Evolutionary conservation across 2,329 filamentous ascomycete genomes (phyloP).

Genomic region (Microcyclosporella mali): DNA sequence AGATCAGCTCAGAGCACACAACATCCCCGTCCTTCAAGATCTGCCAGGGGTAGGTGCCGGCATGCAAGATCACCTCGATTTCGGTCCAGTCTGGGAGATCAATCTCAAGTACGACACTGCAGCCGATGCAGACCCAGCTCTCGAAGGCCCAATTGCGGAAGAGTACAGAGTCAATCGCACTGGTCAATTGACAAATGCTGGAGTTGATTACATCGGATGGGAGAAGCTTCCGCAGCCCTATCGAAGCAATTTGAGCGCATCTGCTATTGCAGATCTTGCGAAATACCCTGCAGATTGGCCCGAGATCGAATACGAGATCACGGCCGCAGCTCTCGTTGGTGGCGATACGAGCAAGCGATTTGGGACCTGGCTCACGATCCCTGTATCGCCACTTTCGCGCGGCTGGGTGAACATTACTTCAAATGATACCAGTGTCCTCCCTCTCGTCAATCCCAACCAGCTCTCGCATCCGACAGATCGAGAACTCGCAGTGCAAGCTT

Average conservation of each 20-base stretch:
- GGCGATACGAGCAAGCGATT: constrained; percentile 28
- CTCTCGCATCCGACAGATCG: constrained; percentile 29
- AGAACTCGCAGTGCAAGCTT: constrained; percentile 24
- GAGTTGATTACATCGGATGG: constrained; percentile 13
- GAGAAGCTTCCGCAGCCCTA: constrained; percentile 15
- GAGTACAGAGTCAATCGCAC: constrained; percentile 16
- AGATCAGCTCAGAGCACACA: constrained; percentile 9
- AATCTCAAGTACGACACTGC: constrained; percentile 6
- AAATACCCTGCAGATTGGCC: constrained; percentile 16
- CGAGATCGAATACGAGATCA: constrained; percentile 15
- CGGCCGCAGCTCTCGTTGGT: constrained; percentile 8
- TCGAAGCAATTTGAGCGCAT: constrained; percentile 8
- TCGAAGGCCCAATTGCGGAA: constrained; percentile 3
- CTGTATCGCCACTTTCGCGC: constrained; percentile 6
- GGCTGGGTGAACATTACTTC: constrained; percentile 9
- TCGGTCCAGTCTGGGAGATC: constrained; percentile 9
- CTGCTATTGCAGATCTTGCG: constrained; percentile 7
- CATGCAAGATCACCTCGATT: constrained; percentile 14
- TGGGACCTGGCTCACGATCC: constrained; percentile 24
- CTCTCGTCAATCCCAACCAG: constrained; percentile 32
- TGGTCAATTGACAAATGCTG: constrained; percentile 11
- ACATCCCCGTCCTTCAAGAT: constrained; percentile 16
- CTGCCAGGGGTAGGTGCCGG: constrained; percentile 16
- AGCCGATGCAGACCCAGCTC: constrained; percentile 3
- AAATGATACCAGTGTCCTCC: constrained; percentile 11